Conservation (phyloP, 2,329 filamentous ascomycete species). For the Akanthomyces dipterigenus region DNA sequence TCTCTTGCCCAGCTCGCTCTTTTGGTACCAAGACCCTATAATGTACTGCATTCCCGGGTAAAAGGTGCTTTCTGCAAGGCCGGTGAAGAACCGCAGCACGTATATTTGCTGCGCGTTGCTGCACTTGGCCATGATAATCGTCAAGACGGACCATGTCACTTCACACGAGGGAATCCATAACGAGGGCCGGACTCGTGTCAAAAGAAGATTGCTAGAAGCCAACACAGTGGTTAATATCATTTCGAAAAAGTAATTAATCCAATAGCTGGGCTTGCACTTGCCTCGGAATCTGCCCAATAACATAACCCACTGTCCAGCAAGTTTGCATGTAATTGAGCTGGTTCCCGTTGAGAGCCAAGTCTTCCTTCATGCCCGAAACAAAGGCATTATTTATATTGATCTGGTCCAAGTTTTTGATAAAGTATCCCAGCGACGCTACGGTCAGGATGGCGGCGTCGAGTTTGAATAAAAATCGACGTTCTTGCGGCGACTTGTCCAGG, state of each 20-base stretch:
- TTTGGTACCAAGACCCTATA: conserved; percentile 38
- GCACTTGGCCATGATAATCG: conserved; percentile 30
- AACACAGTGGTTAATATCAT: neutral
- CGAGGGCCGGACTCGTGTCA: conserved; percentile 31
- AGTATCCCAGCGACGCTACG: conserved; percentile 27
- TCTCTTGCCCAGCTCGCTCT: conserved; percentile 35
- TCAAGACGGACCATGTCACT: conserved; percentile 23
- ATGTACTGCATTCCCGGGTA: conserved; percentile 34
- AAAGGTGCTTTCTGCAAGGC: conserved; percentile 31
- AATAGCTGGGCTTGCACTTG: conserved; percentile 6
- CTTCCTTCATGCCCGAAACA: conserved; percentile 40
- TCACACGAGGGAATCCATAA: conserved; percentile 36
- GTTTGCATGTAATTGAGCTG: conserved; percentile 48
- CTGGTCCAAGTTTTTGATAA: conserved; percentile 32
- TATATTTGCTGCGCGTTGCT: conserved; percentile 30
- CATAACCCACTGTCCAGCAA: conserved; percentile 54
- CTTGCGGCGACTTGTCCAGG: conserved; percentile 18
- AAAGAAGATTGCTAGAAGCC: conserved; percentile 25
- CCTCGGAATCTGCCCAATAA: conserved; percentile 37
- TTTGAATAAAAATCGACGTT: conserved; percentile 28
- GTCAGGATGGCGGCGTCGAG: conserved; percentile 29
- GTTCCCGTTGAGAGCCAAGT: conserved; percentile 35
- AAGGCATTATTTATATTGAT: conserved; percentile 37
- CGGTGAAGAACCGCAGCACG: conserved; percentile 37
- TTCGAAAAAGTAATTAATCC: too few relatives aligned